Evolutionary conservation across 306 rosid genomes (phyloP).

Genomic region (Oemleria cerasiformis): DNA sequence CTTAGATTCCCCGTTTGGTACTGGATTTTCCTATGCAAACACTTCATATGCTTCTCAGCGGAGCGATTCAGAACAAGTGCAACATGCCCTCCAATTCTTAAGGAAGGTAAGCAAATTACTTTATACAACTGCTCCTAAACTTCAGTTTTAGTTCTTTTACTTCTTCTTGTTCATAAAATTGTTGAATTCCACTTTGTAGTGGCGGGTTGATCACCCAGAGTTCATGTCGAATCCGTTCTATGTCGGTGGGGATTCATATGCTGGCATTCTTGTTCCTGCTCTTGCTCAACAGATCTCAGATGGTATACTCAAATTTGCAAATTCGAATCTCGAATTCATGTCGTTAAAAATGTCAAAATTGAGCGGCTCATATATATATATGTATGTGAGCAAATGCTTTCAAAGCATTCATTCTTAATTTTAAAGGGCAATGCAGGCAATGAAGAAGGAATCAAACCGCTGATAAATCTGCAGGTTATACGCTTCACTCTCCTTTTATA

Average conservation of each 20-base stretch:
- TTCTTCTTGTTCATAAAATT: not conserved
- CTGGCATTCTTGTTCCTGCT: conserved; percentile 59
- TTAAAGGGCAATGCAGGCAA: conserved; percentile 38
- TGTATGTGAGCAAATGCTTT: too few relatives aligned
- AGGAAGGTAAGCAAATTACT: conserved; percentile 33
- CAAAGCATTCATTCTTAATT: not conserved
- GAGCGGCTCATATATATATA: too few relatives aligned
- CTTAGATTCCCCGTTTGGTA: conserved; percentile 54
- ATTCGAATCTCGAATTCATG: not conserved
- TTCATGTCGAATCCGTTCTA: conserved; percentile 47
- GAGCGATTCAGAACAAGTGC: conserved; percentile 38
- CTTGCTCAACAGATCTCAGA: conserved; percentile 46
- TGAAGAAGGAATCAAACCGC: conserved; percentile 42
- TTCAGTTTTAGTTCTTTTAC: not conserved
- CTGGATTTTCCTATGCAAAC: conserved; percentile 68
- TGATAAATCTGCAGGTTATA: conserved; percentile 59
- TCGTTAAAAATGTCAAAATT: too few relatives aligned
- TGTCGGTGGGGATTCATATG: conserved; percentile 67
- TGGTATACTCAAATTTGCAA: conserved; percentile 33
- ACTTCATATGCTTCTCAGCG: conserved; percentile 19
- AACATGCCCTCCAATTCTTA: conserved; percentile 46
- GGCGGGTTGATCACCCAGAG: conserved; percentile 62
- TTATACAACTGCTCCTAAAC: not conserved
- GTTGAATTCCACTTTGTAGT: conserved; percentile 38
- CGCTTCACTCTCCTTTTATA: too few relatives aligned